Evolutionary conservation across 352 stramenopile genomes (phyloP).

Genomic region (Globisporangium paddicum): DNA sequence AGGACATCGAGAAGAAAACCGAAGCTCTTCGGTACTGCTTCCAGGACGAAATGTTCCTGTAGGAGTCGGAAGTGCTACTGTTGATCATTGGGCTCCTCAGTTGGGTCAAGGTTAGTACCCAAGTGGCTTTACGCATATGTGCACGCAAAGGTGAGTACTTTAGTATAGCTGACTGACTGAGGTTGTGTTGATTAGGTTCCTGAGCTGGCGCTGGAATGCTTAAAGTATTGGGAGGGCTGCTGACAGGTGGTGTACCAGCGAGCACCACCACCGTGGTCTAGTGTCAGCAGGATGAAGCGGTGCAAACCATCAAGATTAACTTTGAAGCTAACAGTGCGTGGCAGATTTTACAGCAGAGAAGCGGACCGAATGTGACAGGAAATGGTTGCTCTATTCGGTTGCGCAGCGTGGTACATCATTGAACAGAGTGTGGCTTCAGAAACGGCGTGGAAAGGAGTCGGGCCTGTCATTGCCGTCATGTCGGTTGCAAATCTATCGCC

Average conservation of each 20-base stretch:
- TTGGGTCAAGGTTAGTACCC: conserved; percentile 41
- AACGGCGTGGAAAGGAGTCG: conserved; percentile 36
- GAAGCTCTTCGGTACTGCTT: conserved; percentile 52
- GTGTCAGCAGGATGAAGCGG: neutral
- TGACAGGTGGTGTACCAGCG: conserved; percentile 12
- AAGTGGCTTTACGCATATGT: neutral
- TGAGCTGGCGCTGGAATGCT: conserved; percentile 34
- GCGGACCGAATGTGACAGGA: neutral
- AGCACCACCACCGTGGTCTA: neutral
- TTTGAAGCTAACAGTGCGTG: conserved; percentile 37
- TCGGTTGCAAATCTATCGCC: neutral
- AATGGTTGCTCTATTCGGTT: neutral
- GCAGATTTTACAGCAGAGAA: neutral
- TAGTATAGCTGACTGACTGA: neutral
- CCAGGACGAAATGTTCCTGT: conserved; percentile 49
- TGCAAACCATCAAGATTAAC: conserved; percentile 16
- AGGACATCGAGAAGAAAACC: conserved; percentile 58
- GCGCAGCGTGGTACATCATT: conserved; percentile 39
- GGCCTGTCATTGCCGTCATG: conserved; percentile 26
- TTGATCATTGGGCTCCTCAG: conserved; percentile 43
- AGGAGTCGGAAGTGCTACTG: conserved; percentile 49
- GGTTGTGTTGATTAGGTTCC: conserved; percentile 15
- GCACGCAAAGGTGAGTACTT: neutral
- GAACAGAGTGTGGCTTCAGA: conserved; percentile 21
- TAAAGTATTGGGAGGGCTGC: conserved; percentile 18